Evolutionary conservation across 1,284 basidiomycete genomes (phyloP).

Genomic region (Leccinum fallax): DNA sequence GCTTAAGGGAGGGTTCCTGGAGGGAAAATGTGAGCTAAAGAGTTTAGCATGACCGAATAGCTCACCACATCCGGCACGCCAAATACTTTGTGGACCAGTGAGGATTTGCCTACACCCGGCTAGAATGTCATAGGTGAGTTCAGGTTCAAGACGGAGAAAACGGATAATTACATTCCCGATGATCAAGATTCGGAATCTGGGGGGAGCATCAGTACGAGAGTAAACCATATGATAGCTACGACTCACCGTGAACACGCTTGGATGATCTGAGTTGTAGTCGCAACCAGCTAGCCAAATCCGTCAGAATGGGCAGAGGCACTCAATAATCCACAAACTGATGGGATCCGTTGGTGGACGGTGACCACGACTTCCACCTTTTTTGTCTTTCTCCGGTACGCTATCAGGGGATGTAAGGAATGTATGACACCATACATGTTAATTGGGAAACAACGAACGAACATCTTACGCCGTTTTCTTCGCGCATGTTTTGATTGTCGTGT

Average conservation of each 20-base stretch:
- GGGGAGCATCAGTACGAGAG: neutral
- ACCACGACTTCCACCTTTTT: conserved; percentile 17
- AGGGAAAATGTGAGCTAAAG: too few relatives aligned
- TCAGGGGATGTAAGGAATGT: neutral
- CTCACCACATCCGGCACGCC: conserved; percentile 16
- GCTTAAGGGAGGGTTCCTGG: neutral
- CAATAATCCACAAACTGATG: neutral
- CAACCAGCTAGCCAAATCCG: conserved; percentile 1
- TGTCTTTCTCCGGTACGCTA: conserved; percentile 14
- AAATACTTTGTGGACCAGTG: conserved; percentile 14
- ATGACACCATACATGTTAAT: neutral
- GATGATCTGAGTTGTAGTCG: conserved; percentile 5
- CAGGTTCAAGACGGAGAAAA: neutral
- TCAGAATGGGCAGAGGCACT: neutral
- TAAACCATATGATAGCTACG: neutral
- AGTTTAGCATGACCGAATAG: too few relatives aligned
- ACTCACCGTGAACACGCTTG: conserved; percentile 12
- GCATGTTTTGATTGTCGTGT: neutral
- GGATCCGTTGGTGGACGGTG: neutral
- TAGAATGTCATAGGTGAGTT: neutral
- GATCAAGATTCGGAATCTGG: conserved; percentile 21
- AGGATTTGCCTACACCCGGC: conserved; percentile 15
- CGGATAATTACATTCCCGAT: conserved; percentile 17
- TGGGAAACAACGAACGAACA: conserved; percentile 7
- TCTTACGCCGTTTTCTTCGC: neutral